Percentiles rank a stretch among this genome's conserved stretches.
Conservation (phyloP, 495 filamentous ascomycete species). For the Aspergillus hancockii region DNA sequence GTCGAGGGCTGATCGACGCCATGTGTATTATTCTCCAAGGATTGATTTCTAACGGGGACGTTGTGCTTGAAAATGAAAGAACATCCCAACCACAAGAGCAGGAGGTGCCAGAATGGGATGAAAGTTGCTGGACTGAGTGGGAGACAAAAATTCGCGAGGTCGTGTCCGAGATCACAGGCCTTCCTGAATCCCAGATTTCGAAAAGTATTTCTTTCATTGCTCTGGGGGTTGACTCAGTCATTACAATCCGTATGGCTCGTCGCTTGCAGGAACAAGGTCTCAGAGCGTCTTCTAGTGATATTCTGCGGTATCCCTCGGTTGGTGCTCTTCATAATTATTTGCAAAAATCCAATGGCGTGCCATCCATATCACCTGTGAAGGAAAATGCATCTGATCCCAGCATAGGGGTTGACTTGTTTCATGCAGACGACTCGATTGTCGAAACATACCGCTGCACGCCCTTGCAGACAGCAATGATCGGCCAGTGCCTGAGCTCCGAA, state of each 20-base stretch:
- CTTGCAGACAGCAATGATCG: slow-evolving; percentile 33
- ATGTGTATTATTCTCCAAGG: neutral
- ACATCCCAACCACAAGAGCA: neutral
- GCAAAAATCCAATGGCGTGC: neutral
- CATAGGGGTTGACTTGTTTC: neutral
- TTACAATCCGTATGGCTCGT: slow-evolving; percentile 2
- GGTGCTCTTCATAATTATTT: slow-evolving; percentile 16
- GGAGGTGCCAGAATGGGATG: slow-evolving; percentile 4
- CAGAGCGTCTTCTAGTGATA: slow-evolving; percentile 28
- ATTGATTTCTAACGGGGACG: neutral
- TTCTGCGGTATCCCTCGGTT: slow-evolving; percentile 28
- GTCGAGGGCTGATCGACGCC: neutral
- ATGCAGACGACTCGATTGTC: slow-evolving; percentile 11
- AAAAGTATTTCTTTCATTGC: slow-evolving; percentile 7
- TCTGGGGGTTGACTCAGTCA: slow-evolving; percentile 8
- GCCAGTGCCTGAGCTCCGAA: slow-evolving; percentile 25
- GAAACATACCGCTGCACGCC: slow-evolving; percentile 27
- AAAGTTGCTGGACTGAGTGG: neutral
- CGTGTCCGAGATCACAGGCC: neutral
- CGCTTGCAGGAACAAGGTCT: slow-evolving; percentile 17
- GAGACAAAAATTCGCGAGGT: slow-evolving; percentile 2
- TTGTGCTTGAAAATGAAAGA: neutral
- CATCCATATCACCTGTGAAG: neutral
- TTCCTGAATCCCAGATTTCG: neutral
- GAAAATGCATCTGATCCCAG: neutral